A percentile compares a stretch with the other conserved stretches of the same genome.
phyloP scores from a whole-genome alignment of 2,329 filamentous ascomycete genomes.

The Penicillium sp. region DNA sequence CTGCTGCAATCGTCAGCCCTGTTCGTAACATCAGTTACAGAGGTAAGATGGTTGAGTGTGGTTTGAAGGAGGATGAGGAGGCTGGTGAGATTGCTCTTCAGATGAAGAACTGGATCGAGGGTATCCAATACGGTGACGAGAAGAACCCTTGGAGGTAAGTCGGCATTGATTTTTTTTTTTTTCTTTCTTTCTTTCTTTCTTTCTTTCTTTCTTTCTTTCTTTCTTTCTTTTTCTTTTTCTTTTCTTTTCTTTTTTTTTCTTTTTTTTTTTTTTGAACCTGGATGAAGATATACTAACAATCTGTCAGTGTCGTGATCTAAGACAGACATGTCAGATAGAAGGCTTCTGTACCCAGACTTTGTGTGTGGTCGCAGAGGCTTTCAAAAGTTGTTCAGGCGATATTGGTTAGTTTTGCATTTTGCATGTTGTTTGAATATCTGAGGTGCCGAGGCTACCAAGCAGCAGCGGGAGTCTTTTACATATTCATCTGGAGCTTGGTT shows the following conservation, averaged over 20 bases:
- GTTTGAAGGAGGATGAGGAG: constrained; percentile 75
- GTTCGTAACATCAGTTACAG: constrained; percentile 87
- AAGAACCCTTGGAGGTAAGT: constrained; percentile 84
- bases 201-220: background rate
- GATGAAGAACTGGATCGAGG: constrained; percentile 97
- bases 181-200: background rate
- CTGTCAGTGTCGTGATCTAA: constrained; percentile 21
- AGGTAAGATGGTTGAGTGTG: constrained; percentile 76
- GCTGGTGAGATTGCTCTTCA: constrained; percentile 78
- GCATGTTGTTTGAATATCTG: background rate
- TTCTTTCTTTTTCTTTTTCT: background rate
- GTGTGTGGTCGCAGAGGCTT: background rate
- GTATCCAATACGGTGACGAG: constrained; percentile 90
- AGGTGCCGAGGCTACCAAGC: background rate
- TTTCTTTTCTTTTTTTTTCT: background rate
- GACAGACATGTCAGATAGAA: background rate
- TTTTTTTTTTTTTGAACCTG: background rate
- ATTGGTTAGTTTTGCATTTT: constrained; percentile 1
- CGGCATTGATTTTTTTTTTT: background rate
- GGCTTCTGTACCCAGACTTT: background rate
- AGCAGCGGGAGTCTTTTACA: background rate
- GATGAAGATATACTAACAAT: background rate
- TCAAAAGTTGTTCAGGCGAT: background rate
- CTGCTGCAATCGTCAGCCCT: constrained; percentile 89
- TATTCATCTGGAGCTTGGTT: constrained; percentile 1